These are phyloP conservation scores for Neurospora sublineolata DNA, from an alignment of 495 filamentous ascomycete genomes.

Conservation along the genomic window DNA sequence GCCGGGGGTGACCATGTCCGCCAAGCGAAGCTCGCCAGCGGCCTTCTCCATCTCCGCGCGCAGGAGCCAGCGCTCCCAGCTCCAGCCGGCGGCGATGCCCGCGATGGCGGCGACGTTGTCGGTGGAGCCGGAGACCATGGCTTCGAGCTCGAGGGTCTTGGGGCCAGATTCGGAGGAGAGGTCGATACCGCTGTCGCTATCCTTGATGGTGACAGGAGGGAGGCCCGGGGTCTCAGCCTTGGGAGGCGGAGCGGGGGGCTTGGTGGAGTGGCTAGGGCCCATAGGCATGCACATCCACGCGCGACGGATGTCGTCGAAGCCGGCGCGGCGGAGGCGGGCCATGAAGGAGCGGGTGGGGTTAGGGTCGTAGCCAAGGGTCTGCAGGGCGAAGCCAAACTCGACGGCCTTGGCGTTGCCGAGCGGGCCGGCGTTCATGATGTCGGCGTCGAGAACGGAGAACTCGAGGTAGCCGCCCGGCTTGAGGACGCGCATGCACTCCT, in stretches of 20 bases:
- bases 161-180: conserved; percentile 23
- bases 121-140: conserved; percentile 58
- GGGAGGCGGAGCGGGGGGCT: conserved; percentile 18
- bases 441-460: conserved; percentile 78
- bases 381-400: conserved; percentile 81
- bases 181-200: conserved; percentile 22
- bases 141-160: conserved; percentile 47
- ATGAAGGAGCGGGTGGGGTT: conserved; percentile 69
- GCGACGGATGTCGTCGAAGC: conserved; percentile 70
- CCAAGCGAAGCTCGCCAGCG: conserved; percentile 46
- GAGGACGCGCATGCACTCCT: conserved; percentile 78
- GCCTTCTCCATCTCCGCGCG: conserved; percentile 78
- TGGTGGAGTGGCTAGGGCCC: conserved; percentile 47
- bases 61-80: conserved; percentile 94
- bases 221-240: background rate
- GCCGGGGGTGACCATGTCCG: conserved; percentile 33
- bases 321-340: conserved; percentile 54
- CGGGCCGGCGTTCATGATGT: conserved; percentile 72
- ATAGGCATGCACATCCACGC: conserved; percentile 87
- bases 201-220: background rate
- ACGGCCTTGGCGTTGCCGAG: conserved; percentile 67
- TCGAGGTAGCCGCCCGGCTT: conserved; percentile 90
- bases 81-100: conserved; percentile 76
- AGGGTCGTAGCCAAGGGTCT: conserved; percentile 79
- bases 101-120: conserved; percentile 62